These are phyloP conservation scores for Sarcomyxa edulis DNA, from an alignment of 768 basidiomycete species.

Conservation along the genomic window DNA sequence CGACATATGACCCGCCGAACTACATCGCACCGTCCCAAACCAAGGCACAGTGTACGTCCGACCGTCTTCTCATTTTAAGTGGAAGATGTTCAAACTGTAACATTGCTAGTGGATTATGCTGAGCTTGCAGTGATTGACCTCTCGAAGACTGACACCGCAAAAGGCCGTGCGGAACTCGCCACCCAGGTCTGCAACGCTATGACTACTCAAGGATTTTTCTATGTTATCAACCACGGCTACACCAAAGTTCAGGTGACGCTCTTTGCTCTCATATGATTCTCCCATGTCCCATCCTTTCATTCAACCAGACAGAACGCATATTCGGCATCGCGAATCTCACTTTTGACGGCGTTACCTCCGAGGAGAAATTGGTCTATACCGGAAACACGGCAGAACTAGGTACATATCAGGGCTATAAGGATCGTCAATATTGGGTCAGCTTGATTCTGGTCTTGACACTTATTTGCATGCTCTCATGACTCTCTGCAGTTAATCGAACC, in stretches of 20 bases:
- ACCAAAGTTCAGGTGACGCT: conserved; percentile 30
- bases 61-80: too few relatives aligned
- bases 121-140: conserved; percentile 51
- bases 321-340: conserved; percentile 44
- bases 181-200: conserved; percentile 40
- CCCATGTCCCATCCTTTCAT: neutral
- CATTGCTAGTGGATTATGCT: conserved; percentile 37
- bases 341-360: conserved; percentile 31
- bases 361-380: conserved; percentile 36
- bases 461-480: neutral
- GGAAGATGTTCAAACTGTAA: too few relatives aligned
- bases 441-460: neutral
- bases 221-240: too few relatives aligned
- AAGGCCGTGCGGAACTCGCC: conserved; percentile 32
- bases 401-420: conserved; percentile 51
- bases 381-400: conserved; percentile 37
- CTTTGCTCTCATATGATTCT: neutral
- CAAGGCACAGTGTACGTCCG: too few relatives aligned
- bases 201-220: too few relatives aligned
- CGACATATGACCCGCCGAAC: too few relatives aligned
- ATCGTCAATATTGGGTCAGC: conserved; percentile 41
- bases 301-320: conserved; percentile 35
- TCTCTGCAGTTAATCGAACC: conserved; percentile 32
- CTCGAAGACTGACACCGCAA: conserved; percentile 28
- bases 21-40: too few relatives aligned